Evolutionary conservation across 495 filamentous ascomycete genomes (phyloP).

Genomic region (Aspergillus egyptiacus): DNA sequence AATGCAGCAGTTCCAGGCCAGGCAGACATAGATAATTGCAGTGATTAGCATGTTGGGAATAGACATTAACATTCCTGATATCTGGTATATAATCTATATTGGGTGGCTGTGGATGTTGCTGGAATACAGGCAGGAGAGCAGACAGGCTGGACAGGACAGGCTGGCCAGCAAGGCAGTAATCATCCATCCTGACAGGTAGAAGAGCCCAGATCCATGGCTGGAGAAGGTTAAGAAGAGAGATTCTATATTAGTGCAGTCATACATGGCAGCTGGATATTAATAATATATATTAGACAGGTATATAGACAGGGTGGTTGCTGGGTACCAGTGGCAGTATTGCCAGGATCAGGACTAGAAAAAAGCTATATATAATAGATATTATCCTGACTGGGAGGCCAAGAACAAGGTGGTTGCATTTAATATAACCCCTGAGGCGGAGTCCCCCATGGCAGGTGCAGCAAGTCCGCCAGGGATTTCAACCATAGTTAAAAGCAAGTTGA

Average conservation of each 20-base stretch:
- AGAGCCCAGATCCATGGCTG: neutral
- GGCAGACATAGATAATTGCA: constrained; percentile 3
- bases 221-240: neutral
- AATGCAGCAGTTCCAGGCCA: constrained; percentile 9
- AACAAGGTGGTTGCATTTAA: neutral
- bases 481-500: too few species aligned
- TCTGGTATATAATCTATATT: constrained; percentile 18
- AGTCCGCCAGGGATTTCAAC: too few species aligned
- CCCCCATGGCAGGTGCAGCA: too few species aligned
- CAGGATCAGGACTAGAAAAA: neutral
- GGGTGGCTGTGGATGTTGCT: constrained; percentile 7
- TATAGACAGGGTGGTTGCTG: neutral
- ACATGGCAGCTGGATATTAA: neutral
- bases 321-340: neutral
- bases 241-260: neutral
- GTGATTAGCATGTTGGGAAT: constrained; percentile 23
- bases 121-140: constrained; percentile 24
- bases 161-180: constrained; percentile 13
- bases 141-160: constrained; percentile 18
- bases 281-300: neutral
- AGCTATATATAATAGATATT: neutral
- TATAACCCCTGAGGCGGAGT: too few species aligned
- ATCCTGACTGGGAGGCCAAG: neutral
- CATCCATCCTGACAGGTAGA: constrained; percentile 1
- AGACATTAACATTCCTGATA: constrained; percentile 19